These are phyloP conservation scores for Panellus pusillus DNA, from an alignment of 768 basidiomycete genomes.

Conservation along the genomic window DNA sequence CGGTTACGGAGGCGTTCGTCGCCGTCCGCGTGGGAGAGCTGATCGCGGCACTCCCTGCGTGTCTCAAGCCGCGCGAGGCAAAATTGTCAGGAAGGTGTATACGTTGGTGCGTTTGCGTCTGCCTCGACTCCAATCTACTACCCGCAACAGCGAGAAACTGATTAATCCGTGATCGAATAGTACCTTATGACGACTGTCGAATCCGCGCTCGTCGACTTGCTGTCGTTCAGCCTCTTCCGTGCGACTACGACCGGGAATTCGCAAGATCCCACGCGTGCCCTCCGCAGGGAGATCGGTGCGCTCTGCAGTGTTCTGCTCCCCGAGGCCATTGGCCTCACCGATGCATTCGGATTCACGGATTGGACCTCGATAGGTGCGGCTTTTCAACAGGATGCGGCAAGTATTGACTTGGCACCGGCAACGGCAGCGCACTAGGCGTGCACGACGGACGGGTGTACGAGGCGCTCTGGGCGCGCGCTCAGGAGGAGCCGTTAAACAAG, in stretches of 20 bases:
- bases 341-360: conserved; percentile 74
- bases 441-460: conserved; percentile 48
- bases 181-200: conserved; percentile 63
- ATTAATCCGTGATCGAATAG: conserved; percentile 33
- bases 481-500: conserved; percentile 42
- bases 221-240: conserved; percentile 52
- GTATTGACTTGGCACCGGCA: neutral
- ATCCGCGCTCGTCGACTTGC: conserved; percentile 53
- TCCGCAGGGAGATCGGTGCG: conserved; percentile 51
- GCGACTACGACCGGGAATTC: conserved; percentile 8
- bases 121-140: neutral
- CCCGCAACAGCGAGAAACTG: neutral
- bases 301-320: conserved; percentile 56
- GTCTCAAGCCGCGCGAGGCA: conserved; percentile 26
- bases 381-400: too few relatives aligned
- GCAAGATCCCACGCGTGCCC: conserved; percentile 43
- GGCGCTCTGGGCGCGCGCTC: conserved; percentile 39
- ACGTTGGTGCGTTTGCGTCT: conserved; percentile 38
- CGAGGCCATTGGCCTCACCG: conserved; percentile 65
- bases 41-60: conserved; percentile 32
- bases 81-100: conserved; percentile 39
- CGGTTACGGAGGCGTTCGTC: conserved; percentile 69
- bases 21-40: conserved; percentile 54
- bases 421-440: conserved; percentile 28
- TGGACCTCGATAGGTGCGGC: conserved; percentile 67